Evolutionary conservation across 371 early-diverging fungal species (phyloP).

Genomic region (Mucor indicus): DNA sequence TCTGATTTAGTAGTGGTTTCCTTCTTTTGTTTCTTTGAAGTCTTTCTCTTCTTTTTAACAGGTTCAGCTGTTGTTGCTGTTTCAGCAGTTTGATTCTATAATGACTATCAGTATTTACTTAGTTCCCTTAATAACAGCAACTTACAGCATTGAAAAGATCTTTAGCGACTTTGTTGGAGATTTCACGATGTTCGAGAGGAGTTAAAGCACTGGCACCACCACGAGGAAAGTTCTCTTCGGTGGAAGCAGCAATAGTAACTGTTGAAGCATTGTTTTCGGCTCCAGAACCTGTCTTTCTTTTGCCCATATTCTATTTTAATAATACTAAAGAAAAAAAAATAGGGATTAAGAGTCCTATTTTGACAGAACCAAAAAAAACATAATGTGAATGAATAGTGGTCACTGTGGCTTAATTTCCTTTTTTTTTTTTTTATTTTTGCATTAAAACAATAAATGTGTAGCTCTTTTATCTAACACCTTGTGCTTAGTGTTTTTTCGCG

Average conservation of each 20-base stretch:
- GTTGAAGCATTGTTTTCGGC: slow-evolving; percentile 18
- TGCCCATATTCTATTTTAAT: slow-evolving; percentile 10
- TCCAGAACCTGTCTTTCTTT: slow-evolving; percentile 13
- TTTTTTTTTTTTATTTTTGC: no score
- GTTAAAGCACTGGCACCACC: slow-evolving; percentile 81
- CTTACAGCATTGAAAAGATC: slow-evolving; percentile 51
- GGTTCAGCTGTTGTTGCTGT: slow-evolving; percentile 23
- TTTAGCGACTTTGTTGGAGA: slow-evolving; percentile 67
- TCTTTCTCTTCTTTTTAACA: slow-evolving; percentile 56
- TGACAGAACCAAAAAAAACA: no score
- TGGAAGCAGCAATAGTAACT: slow-evolving; percentile 16
- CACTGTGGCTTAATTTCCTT: no score
- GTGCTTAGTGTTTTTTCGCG: no score
- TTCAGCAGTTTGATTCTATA: background rate
- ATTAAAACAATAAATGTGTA: no score
- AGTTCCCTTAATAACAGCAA: background rate
- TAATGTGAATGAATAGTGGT: no score
- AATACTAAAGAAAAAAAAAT: background rate
- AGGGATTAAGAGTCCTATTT: slow-evolving; percentile 6
- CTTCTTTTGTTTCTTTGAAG: slow-evolving; percentile 27
- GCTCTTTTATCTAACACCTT: no score
- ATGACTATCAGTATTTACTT: no score
- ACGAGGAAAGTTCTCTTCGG: slow-evolving; percentile 69
- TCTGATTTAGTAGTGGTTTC: slow-evolving; percentile 22
- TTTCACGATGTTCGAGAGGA: slow-evolving; percentile 80